phyloP scores from a whole-genome alignment of 23 red algal species.

The Gracilaria domingensis region DNA sequence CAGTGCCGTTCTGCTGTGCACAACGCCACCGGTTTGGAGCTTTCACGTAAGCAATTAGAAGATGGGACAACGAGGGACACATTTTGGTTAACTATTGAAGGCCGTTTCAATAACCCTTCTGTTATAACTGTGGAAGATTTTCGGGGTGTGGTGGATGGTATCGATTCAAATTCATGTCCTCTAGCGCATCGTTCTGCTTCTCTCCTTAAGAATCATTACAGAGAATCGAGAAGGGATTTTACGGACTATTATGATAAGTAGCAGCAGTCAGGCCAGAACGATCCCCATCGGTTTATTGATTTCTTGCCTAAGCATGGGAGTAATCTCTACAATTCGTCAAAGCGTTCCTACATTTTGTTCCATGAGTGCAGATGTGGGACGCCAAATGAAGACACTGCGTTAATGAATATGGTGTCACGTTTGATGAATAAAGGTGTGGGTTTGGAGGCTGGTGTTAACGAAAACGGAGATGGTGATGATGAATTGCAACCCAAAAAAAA shows the following conservation, averaged over 20 bases:
- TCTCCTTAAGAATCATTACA: neutral
- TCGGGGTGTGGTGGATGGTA: neutral
- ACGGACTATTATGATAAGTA: neutral
- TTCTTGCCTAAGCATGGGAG: too few relatives aligned
- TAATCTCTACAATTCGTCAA: too few relatives aligned
- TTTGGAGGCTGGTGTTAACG: too few relatives aligned
- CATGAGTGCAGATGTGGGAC: too few relatives aligned
- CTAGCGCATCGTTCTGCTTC: neutral
- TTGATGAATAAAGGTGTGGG: too few relatives aligned
- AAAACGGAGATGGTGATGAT: too few relatives aligned
- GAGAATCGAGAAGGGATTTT: neutral
- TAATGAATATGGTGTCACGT: too few relatives aligned
- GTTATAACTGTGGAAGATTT: neutral
- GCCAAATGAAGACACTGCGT: too few relatives aligned
- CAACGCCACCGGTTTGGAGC: neutral
- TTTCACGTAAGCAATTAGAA: neutral
- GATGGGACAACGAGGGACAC: neutral
- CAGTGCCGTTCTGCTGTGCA: neutral
- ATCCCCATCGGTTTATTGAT: neutral
- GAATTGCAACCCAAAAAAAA: too few relatives aligned
- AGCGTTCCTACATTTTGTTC: too few relatives aligned
- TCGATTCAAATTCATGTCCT: neutral
- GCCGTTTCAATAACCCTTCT: neutral
- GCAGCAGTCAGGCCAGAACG: neutral
- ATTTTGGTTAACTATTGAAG: neutral